Evolutionary conservation across 805 yeast species (phyloP).

Genomic region (Saccharomycopsis fermentans): DNA sequence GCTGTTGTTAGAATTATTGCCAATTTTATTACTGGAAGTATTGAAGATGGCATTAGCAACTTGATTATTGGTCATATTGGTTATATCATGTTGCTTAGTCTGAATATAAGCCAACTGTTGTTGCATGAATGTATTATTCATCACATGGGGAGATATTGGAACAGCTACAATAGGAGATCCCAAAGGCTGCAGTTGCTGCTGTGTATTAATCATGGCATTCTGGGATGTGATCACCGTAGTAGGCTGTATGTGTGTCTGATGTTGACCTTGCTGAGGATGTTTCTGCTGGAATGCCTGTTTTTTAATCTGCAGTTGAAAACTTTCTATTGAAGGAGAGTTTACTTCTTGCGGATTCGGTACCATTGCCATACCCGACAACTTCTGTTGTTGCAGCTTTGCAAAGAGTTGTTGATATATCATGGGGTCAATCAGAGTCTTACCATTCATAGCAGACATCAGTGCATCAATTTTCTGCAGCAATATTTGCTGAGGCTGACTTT

Average conservation of each 20-base stretch:
- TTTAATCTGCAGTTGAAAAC: neutral
- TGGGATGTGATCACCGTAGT: neutral
- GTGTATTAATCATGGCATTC: neutral
- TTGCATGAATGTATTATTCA: neutral
- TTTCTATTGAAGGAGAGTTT: neutral
- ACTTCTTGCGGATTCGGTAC: neutral
- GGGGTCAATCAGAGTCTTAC: neutral
- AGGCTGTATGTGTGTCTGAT: neutral
- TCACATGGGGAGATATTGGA: neutral
- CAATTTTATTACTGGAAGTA: neutral
- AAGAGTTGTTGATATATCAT: neutral
- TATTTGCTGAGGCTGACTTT: conserved; percentile 1
- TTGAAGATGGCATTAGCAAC: neutral
- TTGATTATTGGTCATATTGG: neutral
- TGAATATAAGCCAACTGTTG: neutral
- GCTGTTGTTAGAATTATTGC: too few relatives aligned
- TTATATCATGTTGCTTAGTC: neutral
- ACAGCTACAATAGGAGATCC: neutral
- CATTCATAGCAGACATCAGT: neutral
- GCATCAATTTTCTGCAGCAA: conserved; percentile 1
- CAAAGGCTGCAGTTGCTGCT: neutral
- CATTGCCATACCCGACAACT: neutral
- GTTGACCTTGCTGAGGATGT: conserved; percentile 2
- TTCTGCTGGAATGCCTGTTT: conserved; percentile 1
- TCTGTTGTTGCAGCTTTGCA: conserved; percentile 4